Conservation (phyloP, 805 yeast genomes). For the Kodamaea kaohsiungensis region DNA sequence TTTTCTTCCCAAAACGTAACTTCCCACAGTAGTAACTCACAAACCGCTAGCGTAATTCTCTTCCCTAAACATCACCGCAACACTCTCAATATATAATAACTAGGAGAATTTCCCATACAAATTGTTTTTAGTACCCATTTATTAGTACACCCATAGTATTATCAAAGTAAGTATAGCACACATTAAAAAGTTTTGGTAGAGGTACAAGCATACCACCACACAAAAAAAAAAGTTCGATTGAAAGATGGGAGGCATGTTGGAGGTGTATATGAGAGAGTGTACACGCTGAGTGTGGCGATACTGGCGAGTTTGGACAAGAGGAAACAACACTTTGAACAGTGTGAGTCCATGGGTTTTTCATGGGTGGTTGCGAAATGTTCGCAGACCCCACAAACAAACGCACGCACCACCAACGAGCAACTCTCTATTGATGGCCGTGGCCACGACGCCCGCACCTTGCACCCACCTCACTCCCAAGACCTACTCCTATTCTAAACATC, state of each 20-base stretch:
- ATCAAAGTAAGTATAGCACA: conserved; percentile 9
- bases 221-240: conserved; percentile 3
- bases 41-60: no score
- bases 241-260: background rate
- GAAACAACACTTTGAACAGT: background rate
- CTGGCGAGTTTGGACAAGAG: background rate
- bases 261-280: background rate
- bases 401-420: background rate
- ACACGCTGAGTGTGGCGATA: background rate
- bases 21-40: no score
- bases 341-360: background rate
- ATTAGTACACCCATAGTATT: conserved; percentile 8
- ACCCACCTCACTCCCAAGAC: background rate
- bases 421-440: background rate
- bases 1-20: no score
- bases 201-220: conserved; percentile 1
- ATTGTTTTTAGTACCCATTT: conserved; percentile 9
- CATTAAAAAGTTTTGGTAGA: background rate
- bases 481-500: background rate
- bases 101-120: conserved; percentile 11
- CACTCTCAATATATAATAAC: conserved; percentile 8
- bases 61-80: conserved; percentile 1
- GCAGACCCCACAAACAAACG: conserved; percentile 4
- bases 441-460: background rate
- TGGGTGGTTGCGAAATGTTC: conserved; percentile 9